Evolutionary conservation across 1,284 basidiomycete genomes (phyloP).

Genomic region (Rhodotorula sp.): DNA sequence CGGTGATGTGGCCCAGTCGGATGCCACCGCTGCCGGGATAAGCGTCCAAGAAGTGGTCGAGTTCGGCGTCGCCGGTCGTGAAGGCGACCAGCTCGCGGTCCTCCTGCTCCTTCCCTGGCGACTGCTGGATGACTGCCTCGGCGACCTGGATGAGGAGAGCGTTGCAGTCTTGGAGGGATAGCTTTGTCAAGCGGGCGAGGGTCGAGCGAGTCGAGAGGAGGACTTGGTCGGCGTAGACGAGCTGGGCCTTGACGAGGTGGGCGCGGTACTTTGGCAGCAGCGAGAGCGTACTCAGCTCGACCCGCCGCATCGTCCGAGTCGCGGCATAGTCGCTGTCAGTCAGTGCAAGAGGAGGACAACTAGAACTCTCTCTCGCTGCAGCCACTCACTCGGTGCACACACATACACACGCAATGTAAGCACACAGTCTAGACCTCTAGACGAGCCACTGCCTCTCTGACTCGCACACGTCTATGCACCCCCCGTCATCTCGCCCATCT

Average conservation of each 20-base stretch:
- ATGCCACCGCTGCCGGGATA: constrained; percentile 15
- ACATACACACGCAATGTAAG: too few relatives aligned
- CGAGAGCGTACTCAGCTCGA: constrained; percentile 19
- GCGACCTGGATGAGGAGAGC: constrained; percentile 23
- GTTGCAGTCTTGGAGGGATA: constrained; percentile 8
- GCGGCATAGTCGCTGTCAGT: too few relatives aligned
- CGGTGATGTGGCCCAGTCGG: constrained; percentile 25
- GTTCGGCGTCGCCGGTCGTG: constrained; percentile 22
- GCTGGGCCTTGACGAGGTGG: constrained; percentile 16
- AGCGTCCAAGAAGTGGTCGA: constrained; percentile 27
- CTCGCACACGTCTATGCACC: too few relatives aligned
- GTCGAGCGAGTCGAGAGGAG: constrained; percentile 22
- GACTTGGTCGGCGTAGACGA: constrained; percentile 30
- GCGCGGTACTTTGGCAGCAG: constrained; percentile 13
- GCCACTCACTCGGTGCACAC: too few relatives aligned
- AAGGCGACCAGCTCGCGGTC: not conserved
- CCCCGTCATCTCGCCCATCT: too few relatives aligned
- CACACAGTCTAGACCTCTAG: too few relatives aligned
- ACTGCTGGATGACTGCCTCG: constrained; percentile 1
- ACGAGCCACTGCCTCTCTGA: too few relatives aligned
- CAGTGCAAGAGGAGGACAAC: too few relatives aligned
- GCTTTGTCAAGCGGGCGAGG: constrained; percentile 15
- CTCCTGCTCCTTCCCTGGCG: not conserved
- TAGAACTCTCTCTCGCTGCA: too few relatives aligned
- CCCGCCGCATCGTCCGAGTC: constrained; percentile 12